Conservation (phyloP, 2,329 filamentous ascomycete genomes). For the Penicillium hesseltinei region DNA sequence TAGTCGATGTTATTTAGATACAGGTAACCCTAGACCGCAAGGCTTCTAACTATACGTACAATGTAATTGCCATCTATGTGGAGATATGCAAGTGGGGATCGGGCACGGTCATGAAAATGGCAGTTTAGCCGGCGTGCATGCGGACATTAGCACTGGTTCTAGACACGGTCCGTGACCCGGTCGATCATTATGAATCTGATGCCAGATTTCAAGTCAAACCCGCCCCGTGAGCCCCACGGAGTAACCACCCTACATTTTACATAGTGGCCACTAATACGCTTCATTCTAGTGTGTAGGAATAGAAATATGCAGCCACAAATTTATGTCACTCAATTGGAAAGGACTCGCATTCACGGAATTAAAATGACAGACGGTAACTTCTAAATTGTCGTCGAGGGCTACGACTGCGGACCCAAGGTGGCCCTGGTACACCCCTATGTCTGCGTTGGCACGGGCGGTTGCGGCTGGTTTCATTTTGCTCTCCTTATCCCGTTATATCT, state of each 20-base stretch:
- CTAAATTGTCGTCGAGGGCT: too few species aligned
- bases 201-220: not conserved
- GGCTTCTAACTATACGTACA: not conserved
- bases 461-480: too few species aligned
- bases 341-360: not conserved
- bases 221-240: not conserved
- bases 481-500: too few species aligned
- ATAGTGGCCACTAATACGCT: not conserved
- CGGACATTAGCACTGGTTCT: not conserved
- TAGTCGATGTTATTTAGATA: too few species aligned
- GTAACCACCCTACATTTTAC: not conserved
- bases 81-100: not conserved
- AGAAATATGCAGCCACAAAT: not conserved
- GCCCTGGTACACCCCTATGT: too few species aligned
- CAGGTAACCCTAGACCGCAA: too few species aligned
- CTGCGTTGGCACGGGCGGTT: too few species aligned
- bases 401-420: too few species aligned
- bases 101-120: not conserved
- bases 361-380: too few species aligned
- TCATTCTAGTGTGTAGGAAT: not conserved
- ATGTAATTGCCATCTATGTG: not conserved
- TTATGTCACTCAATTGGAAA: not conserved
- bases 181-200: conserved; percentile 5
- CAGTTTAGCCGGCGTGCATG: not conserved
- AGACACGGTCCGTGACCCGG: conserved; percentile 2